Conservation (phyloP, 306 rosid species). For the Quercus glauca region DNA sequence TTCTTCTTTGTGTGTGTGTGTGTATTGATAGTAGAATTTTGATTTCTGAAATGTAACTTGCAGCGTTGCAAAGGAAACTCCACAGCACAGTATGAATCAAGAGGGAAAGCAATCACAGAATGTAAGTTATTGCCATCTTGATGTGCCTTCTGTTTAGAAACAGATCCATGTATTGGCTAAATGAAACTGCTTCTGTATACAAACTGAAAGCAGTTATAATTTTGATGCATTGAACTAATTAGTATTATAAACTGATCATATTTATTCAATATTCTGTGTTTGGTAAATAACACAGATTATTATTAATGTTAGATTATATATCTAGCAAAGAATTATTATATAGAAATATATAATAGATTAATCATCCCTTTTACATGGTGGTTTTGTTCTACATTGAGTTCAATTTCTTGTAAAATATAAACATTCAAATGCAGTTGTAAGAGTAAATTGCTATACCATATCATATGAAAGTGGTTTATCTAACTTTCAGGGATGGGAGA, state of each 20-base stretch:
- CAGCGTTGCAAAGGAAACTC: constrained; percentile 69
- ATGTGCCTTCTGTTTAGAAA: background rate
- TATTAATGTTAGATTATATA: background rate
- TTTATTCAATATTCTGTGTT: background rate
- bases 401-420: background rate
- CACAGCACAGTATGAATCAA: constrained; percentile 34
- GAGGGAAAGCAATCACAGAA: constrained; percentile 55
- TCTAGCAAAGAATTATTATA: background rate
- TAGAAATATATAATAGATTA: background rate
- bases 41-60: constrained; percentile 16
- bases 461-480: background rate
- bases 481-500: constrained; percentile 72
- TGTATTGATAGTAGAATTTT: constrained; percentile 6
- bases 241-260: background rate
- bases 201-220: background rate
- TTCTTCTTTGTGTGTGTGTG: background rate
- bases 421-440: background rate
- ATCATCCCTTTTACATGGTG: background rate
- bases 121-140: constrained; percentile 40
- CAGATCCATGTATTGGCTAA: background rate
- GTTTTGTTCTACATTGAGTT: background rate
- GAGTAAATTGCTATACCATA: background rate
- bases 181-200: background rate
- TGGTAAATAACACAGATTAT: background rate
- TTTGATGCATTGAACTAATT: background rate